Evolutionary conservation across 2,329 filamentous ascomycete species (phyloP).

Genomic region (Phialophora chinensis): DNA sequence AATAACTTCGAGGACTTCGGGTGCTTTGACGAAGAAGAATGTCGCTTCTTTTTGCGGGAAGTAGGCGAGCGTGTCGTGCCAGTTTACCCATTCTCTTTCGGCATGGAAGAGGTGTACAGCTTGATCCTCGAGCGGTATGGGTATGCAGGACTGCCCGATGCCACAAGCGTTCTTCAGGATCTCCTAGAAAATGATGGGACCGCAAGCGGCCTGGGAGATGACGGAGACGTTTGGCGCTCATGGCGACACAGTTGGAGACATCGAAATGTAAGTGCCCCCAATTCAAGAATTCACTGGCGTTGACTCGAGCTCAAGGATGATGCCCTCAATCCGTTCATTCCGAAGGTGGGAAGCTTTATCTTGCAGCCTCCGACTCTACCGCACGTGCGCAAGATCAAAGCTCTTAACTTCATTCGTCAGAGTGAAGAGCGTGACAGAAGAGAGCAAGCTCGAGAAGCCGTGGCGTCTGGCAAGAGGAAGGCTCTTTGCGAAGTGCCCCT

Average conservation of each 20-base stretch:
- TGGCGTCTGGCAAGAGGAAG: conserved; percentile 7
- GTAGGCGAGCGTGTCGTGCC: conserved; percentile 38
- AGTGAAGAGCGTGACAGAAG: conserved; percentile 11
- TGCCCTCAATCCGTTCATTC: conserved; percentile 37
- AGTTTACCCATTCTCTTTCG: conserved; percentile 39
- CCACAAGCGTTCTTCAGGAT: conserved; percentile 40
- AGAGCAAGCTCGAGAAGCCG: conserved; percentile 5
- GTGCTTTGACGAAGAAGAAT: conserved; percentile 41
- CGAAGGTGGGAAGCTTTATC: conserved; percentile 35
- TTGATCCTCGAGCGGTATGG: conserved; percentile 39
- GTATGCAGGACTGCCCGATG: conserved; percentile 35
- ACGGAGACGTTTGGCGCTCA: conserved; percentile 41
- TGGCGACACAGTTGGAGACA: conserved; percentile 41
- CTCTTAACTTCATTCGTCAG: conserved; percentile 34
- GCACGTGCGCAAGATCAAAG: conserved; percentile 35
- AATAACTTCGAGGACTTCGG: conserved; percentile 30
- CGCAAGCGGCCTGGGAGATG: conserved; percentile 38
- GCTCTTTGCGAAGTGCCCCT: conserved; percentile 5
- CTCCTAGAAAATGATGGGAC: conserved; percentile 39
- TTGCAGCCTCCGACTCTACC: conserved; percentile 35
- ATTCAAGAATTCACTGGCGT: neutral
- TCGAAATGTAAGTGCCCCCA: conserved; percentile 38
- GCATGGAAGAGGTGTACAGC: conserved; percentile 42
- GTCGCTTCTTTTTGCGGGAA: conserved; percentile 40
- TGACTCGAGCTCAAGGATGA: conserved; percentile 33